Evolutionary conservation across 73 alveolate genomes (phyloP).

Genomic region (Stentor roeselii): DNA sequence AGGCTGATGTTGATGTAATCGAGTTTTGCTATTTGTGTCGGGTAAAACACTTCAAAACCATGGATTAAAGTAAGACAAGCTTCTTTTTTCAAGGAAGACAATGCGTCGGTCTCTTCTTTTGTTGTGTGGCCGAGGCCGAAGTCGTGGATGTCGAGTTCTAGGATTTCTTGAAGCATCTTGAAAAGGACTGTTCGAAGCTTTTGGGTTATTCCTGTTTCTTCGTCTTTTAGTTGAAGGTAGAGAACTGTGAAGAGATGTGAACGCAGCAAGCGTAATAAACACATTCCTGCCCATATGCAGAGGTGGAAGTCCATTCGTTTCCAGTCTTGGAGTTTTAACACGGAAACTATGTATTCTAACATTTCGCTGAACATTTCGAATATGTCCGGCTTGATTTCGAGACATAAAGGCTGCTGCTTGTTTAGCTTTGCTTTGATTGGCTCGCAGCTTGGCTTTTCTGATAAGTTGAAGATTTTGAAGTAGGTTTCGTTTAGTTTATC

Average conservation of each 20-base stretch:
- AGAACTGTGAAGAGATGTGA: slow-evolving; percentile 11
- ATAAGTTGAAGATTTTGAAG: background rate
- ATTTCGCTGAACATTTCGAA: background rate
- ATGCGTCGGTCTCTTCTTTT: slow-evolving; percentile 3
- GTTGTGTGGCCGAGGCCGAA: slow-evolving; percentile 3
- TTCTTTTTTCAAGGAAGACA: slow-evolving; percentile 9
- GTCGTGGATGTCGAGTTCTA: background rate
- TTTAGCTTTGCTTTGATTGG: slow-evolving; percentile 21
- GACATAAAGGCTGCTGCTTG: slow-evolving; percentile 13
- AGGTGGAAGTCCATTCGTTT: slow-evolving; percentile 5
- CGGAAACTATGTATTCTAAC: background rate
- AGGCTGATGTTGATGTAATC: slow-evolving; percentile 21
- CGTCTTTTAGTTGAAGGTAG: slow-evolving; percentile 11
- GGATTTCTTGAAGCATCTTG: background rate
- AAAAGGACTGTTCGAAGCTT: background rate
- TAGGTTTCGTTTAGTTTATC: slow-evolving; percentile 21
- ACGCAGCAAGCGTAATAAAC: background rate
- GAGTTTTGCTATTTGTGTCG: slow-evolving; percentile 25
- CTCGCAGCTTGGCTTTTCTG: slow-evolving; percentile 5
- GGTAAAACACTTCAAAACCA: slow-evolving; percentile 30
- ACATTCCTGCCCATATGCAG: slow-evolving; percentile 15
- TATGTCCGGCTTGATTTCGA: slow-evolving; percentile 12
- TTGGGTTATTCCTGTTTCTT: slow-evolving; percentile 21
- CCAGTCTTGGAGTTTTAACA: background rate
- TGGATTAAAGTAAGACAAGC: background rate